Percentiles rank a stretch among this genome's conserved stretches.
Evolutionary conservation across 305 asterid species (phyloP).

Genomic region (Stenogyne calaminthoides): DNA sequence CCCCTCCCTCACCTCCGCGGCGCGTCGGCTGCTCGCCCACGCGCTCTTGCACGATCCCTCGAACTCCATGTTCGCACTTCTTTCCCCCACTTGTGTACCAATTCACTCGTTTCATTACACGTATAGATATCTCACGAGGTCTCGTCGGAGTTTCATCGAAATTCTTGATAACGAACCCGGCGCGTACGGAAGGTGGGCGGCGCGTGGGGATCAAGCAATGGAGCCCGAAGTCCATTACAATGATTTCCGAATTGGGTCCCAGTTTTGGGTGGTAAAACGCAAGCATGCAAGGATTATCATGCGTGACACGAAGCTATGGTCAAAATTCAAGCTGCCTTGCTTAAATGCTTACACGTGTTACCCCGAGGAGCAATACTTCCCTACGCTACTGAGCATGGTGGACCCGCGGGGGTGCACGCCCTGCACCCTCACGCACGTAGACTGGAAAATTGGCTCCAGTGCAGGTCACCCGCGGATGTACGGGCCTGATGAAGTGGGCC

Average conservation of each 20-base stretch:
- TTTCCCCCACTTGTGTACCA: conserved; percentile 77
- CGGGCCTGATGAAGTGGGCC: conserved; percentile 49
- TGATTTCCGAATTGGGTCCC: conserved; percentile 90
- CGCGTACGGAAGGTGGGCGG: conserved; percentile 77
- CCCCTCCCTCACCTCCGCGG: conserved; percentile 71
- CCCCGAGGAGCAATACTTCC: conserved; percentile 92
- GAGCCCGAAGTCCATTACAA: conserved; percentile 59
- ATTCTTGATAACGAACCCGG: conserved; percentile 62
- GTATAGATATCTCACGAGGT: conserved; percentile 30
- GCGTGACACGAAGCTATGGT: conserved; percentile 65
- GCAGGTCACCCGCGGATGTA: conserved; percentile 77
- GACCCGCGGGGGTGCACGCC: conserved; percentile 72
- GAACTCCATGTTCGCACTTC: conserved; percentile 70
- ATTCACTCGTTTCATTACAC: conserved; percentile 63
- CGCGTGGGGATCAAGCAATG: conserved; percentile 83
- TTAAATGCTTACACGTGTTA: conserved; percentile 59
- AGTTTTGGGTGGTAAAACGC: conserved; percentile 65
- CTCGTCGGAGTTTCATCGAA: conserved; percentile 68
- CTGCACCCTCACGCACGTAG: conserved; percentile 83
- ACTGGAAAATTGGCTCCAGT: conserved; percentile 52
- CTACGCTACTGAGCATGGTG: conserved; percentile 72
- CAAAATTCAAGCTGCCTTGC: conserved; percentile 76
- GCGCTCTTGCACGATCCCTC: conserved; percentile 74
- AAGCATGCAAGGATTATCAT: conserved; percentile 62
- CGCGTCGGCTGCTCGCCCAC: conserved; percentile 64